Percentiles rank a stretch among this genome's conserved stretches.
These are phyloP conservation scores for Sclerotiophoma versabilis DNA, from an alignment of 2,329 filamentous ascomycete genomes.

Conservation along the genomic window DNA sequence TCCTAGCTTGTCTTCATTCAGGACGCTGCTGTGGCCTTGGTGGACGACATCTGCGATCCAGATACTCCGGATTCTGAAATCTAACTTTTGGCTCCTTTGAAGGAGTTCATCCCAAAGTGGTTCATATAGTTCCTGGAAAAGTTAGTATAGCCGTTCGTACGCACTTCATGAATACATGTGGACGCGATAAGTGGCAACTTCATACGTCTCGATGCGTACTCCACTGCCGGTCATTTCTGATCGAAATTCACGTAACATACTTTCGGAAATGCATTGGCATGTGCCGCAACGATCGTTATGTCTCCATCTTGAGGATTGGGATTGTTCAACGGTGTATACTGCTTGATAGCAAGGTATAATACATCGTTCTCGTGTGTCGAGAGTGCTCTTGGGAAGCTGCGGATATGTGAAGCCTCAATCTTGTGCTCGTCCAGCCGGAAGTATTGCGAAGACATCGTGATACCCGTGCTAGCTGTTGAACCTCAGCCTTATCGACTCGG, in stretches of 20 bases:
- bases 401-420: constrained; percentile 72
- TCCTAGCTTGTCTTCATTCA: constrained; percentile 79
- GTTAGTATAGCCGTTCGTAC: constrained; percentile 5
- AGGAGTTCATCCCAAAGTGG: constrained; percentile 87
- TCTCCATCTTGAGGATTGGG: constrained; percentile 72
- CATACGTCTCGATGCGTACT: too few relatives aligned
- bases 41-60: constrained; percentile 92
- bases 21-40: constrained; percentile 77
- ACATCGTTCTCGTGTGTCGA: constrained; percentile 75
- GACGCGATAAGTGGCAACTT: neutral
- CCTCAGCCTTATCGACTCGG: neutral
- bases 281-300: constrained; percentile 83
- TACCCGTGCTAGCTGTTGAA: neutral
- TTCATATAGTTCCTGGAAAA: constrained; percentile 81
- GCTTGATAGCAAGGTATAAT: constrained; percentile 79
- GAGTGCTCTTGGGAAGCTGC: constrained; percentile 80
- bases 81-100: constrained; percentile 61
- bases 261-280: constrained; percentile 94
- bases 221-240: too few relatives aligned
- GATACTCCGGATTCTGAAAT: constrained; percentile 77
- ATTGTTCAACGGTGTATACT: constrained; percentile 82
- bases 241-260: constrained; percentile 54
- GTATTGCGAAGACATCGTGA: constrained; percentile 49
- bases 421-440: constrained; percentile 78
- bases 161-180: neutral